Evolutionary conservation across 192 early-diverging fungal species (phyloP), one percentile per base, ranked within the genome.

Genomic region (Lobosporangium transversale): DNA sequence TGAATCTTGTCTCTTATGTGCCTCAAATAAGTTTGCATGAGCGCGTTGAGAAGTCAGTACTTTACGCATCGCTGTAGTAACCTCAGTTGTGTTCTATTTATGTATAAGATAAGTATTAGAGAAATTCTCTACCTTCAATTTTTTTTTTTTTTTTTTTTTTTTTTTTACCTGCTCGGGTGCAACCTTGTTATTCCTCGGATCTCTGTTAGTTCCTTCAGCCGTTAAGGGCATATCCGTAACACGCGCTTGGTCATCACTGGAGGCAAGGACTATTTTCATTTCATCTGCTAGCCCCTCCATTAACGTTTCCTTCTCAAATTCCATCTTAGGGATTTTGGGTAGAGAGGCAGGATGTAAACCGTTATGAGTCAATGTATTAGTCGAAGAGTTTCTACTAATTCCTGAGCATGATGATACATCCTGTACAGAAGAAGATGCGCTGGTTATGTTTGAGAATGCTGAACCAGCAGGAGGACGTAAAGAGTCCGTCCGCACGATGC

Each of bases 271-370:
- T 7, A 57, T 60, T 23, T 20, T 61, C 58, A 59, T 54, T 27
- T 37, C 51, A 27, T 55, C 66, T 15, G 20, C 51, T 37, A 63
- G 32, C 30, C 60, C 69, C 29, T 62, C 60, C 47, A 71, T 2
- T 35, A 70, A 55, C 1, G 68, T 50, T 30, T 70, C 68, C 58
- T 56, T 61, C 33, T 62, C 68, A 49, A 70, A 70, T 23, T 62
- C 59, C 18, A 70, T n/a, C 26, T 62, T 62, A 20, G 68, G 68
- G 14, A 70, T 33, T 42, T 49, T 70, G 14, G 59, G 68, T 12
- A 70, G 33, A 0, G 53, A 11, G 20, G 49, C 37, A 3, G 42
- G 11, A 31, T 48, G 35, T 11, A 23, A n/a, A 10, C 20, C 50
- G 21, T 12, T 33, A 24, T 53, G 58, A 1, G 21, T 37, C 32